Evolutionary conservation across 2,329 filamentous ascomycete species (phyloP).

Genomic region (Ceratocystis destructans): DNA sequence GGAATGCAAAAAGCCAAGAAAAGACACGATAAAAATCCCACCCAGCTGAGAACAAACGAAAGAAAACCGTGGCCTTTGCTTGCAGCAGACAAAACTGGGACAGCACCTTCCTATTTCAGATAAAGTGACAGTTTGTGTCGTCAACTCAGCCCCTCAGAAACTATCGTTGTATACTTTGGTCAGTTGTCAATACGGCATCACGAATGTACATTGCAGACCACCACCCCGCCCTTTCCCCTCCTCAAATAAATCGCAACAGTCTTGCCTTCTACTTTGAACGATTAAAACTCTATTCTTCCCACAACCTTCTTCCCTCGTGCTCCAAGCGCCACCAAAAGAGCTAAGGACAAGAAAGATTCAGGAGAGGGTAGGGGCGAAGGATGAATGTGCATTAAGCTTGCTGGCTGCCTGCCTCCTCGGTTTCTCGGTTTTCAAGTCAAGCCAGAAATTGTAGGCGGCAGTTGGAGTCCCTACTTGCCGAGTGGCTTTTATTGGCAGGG

Average conservation of each 20-base stretch:
- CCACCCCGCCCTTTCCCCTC: not conserved
- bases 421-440: not conserved
- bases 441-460: not conserved
- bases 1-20: not conserved
- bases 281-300: conserved; percentile 4
- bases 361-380: not conserved
- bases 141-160: not conserved
- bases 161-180: not conserved
- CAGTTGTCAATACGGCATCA: not conserved
- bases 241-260: not conserved
- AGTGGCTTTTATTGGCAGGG: not conserved
- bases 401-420: not conserved
- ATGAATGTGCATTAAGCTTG: not conserved
- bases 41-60: not conserved
- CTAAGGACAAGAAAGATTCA: not conserved
- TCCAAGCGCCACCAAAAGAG: not conserved
- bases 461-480: not conserved
- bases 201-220: not conserved
- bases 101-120: not conserved
- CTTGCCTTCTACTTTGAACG: not conserved
- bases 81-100: not conserved
- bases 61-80: not conserved
- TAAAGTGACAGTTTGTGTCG: not conserved
- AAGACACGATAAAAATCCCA: not conserved
- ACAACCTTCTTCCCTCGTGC: not conserved